Evolutionary conservation across 306 rosid species (phyloP).

Genomic region (Lupinus albus): DNA sequence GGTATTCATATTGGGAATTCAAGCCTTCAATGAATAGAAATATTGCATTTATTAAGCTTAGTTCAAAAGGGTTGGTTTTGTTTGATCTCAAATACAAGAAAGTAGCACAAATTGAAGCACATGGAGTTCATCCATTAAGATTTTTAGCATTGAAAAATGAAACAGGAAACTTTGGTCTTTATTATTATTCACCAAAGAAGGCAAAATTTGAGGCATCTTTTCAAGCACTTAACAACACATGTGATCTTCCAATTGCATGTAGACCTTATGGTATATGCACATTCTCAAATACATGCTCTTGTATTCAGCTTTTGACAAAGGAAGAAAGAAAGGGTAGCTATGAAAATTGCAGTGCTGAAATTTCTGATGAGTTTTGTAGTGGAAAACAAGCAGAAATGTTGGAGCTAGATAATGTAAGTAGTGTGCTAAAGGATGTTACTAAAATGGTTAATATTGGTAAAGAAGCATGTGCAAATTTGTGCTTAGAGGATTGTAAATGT

Average conservation of each 20-base stretch:
- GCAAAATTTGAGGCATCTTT: slow-evolving; percentile 68
- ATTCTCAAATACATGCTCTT: slow-evolving; percentile 69
- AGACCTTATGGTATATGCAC: slow-evolving; percentile 81
- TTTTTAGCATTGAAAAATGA: slow-evolving; percentile 73
- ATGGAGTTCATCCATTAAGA: slow-evolving; percentile 49
- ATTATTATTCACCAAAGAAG: slow-evolving; percentile 59
- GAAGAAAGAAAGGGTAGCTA: slow-evolving; percentile 32
- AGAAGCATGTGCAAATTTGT: slow-evolving; percentile 59
- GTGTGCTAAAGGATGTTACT: slow-evolving; percentile 54
- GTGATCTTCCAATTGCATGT: slow-evolving; percentile 90
- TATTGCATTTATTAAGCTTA: slow-evolving; percentile 61
- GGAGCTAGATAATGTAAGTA: slow-evolving; percentile 59
- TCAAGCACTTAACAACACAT: slow-evolving; percentile 76
- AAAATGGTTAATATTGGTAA: slow-evolving; percentile 53
- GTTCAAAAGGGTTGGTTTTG: slow-evolving; percentile 60
- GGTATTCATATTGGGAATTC: slow-evolving; percentile 88
- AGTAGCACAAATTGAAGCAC: slow-evolving; percentile 69
- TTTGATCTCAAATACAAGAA: slow-evolving; percentile 63
- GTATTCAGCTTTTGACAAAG: slow-evolving; percentile 50
- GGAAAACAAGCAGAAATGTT: slow-evolving; percentile 57
- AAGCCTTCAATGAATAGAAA: slow-evolving; percentile 70
- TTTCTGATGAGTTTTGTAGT: slow-evolving; percentile 48
- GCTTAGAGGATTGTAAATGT: slow-evolving; percentile 77
- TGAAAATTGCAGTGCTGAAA: slow-evolving; percentile 51
- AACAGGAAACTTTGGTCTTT: slow-evolving; percentile 83